Evolutionary conservation across 495 filamentous ascomycete species (phyloP), one percentile per base, ranked within the genome.

Genomic region (Polyplosphaeria fusca): DNA sequence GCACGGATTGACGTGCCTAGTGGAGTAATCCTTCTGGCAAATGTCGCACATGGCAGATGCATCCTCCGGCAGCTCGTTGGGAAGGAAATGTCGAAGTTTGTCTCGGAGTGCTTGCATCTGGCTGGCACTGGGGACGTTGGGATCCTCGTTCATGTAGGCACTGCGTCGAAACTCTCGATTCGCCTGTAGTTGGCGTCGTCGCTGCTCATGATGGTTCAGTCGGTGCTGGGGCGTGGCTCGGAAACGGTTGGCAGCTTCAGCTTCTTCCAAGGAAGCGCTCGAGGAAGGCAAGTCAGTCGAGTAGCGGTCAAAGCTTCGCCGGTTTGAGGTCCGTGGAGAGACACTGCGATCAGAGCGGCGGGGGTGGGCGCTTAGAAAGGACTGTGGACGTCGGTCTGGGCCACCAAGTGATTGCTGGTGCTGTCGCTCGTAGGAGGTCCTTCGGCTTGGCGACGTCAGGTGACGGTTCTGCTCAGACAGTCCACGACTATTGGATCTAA

Each of bases 1-100:
- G 22, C 22, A 57, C 9, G 62, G 52, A 9, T 48, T n/a, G 12
- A 52, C 46, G 26, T 54, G 18, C 19, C 47, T 51, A 7, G 30
- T 22, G 2, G 62, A 60, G 22, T 60, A 65, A 26, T 65, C 62
- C 28, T 65, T 65, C 39, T 57, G 47, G 47, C 62, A 65, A 24
- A 65, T 65, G 42, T 65, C 62, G 52, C 62, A 65, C 18, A 23
- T 37, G 0, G 46, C 2, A 38, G 46, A 47, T 1, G 47, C 14
- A 5, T 39, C 57, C 49, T 58, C 52, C 23, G 62, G 62, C 1
- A 65, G 52, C 40, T 65, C 57, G 16, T 40, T 57, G 1, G 47
- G 57, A 20, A 65, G 27, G 20, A 60, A 38, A 24, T 45, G 57
- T 13, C 48, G 46, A 9, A 65, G 52, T 24, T 55, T 55, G 24